A percentile compares a stretch with the other conserved stretches of the same genome.
These are phyloP conservation scores for Ammopiptanthus mongolicus DNA, from an alignment of 306 rosid species.

Conservation along the genomic window DNA sequence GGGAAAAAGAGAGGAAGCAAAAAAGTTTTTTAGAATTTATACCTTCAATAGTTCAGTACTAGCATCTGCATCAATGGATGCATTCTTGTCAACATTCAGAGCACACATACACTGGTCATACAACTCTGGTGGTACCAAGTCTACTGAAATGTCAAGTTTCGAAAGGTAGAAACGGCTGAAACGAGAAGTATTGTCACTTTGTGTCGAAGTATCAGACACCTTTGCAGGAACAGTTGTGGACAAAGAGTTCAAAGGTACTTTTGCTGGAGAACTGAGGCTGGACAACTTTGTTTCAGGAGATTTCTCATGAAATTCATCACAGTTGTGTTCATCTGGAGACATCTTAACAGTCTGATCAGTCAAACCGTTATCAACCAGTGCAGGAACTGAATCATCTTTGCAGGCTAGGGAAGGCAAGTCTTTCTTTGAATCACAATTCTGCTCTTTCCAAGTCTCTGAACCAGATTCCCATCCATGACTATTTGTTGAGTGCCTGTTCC, in stretches of 20 bases:
- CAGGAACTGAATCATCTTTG: constrained; percentile 54
- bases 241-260: constrained; percentile 40
- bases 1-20: neutral
- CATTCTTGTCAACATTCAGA: constrained; percentile 41
- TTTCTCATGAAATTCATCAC: constrained; percentile 37
- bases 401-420: constrained; percentile 68
- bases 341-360: constrained; percentile 44
- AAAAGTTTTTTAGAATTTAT: constrained; percentile 10
- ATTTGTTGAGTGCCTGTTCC: constrained; percentile 70
- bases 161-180: constrained; percentile 75
- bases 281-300: constrained; percentile 52
- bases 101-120: constrained; percentile 59
- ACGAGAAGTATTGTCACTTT: constrained; percentile 39
- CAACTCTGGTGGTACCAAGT: constrained; percentile 59
- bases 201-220: constrained; percentile 34
- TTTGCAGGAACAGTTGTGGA: constrained; percentile 37
- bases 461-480: constrained; percentile 85
- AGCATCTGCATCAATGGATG: constrained; percentile 40
- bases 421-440: constrained; percentile 61
- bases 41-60: constrained; percentile 56
- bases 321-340: constrained; percentile 50
- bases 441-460: constrained; percentile 83
- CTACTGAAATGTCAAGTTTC: constrained; percentile 80
- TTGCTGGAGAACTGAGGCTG: constrained; percentile 44
- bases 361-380: constrained; percentile 46